Base-by-base conservation (phyloP, 192 early-diverging fungal species). In the Radiomyces spectabilis region DNA sequence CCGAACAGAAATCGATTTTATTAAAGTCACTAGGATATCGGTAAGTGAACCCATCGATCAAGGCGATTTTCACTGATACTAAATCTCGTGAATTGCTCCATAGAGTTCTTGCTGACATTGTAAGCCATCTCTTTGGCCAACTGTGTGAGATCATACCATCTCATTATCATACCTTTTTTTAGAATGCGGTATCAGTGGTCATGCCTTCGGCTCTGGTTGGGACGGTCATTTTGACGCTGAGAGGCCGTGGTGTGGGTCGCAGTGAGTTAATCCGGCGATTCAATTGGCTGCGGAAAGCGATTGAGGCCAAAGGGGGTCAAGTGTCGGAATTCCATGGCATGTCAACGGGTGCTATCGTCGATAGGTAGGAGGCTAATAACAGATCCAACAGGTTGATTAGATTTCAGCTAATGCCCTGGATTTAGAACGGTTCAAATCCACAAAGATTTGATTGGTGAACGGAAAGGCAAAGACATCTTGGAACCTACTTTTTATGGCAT, bases 201-300 rank as follows among this genome's bases (percentile, higher is more conserved):
- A 92, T 92, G 89, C 89, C 89, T 10, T 87, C 89, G 10, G 86
- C 89, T 9, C 59, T 92, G 21, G 84, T 92, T 5, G 87, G 87
- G 12, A 90, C 89, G 0, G 76, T 89, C 18, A 69, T 92, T 22
- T 57, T 92, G 51, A 92, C 89, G 0, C 64, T 92, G n/a, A 78
- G 89, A 64, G 89, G 89, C 19, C 69, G 87, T 19, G 81, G 81
- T 38, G 76, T 83, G 24, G 77, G 78, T 30, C 75, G 78, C 40
- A 79, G 64, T 46, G 81, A 83, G 58, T 61, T 92, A 13, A 82
- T 92, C 55, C 76, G 86, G 13, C 85, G 86, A 43, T 80, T 92
- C 2, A 78, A 84, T 18, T 89, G 86, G 85, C 65, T 92, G 9
- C 72, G 71, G 26, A 49, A 70, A 2, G 72, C 80, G 49, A 85